Percentiles rank a stretch among this genome's conserved stretches.
Evolutionary conservation across 768 basidiomycete genomes (phyloP).

Genomic region (Rhodotorula paludigena): DNA sequence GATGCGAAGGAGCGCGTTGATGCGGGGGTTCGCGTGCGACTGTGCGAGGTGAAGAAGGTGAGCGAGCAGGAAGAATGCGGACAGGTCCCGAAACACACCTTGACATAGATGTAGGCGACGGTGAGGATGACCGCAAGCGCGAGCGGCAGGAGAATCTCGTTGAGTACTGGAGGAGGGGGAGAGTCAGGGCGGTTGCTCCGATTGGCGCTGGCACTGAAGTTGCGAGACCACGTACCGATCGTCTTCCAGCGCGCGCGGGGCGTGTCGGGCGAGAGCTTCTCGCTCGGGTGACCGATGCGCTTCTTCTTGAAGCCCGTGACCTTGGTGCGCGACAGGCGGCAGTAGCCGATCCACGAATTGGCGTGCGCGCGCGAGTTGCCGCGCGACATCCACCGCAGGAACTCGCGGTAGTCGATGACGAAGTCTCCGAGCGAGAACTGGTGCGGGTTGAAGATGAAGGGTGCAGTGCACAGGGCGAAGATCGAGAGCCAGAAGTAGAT

Average conservation of each 20-base stretch:
- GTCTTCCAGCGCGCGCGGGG: conserved; percentile 83
- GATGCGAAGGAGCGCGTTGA: conserved; percentile 85
- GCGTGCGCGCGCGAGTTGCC: conserved; percentile 95
- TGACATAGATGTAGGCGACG: conserved; percentile 54
- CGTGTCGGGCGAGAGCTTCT: conserved; percentile 91
- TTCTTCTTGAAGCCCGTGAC: conserved; percentile 99
- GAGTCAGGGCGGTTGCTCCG: no score
- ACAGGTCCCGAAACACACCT: background rate
- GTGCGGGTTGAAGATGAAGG: conserved; percentile 99
- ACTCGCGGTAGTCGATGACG: conserved; percentile 96
- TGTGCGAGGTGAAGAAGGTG: conserved; percentile 68
- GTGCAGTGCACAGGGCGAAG: conserved; percentile 81
- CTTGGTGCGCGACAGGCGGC: conserved; percentile 92
- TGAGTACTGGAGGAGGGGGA: no score
- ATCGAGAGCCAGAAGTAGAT: conserved; percentile 99
- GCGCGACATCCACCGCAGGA: conserved; percentile 96
- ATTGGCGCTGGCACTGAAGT: no score
- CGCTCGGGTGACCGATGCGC: conserved; percentile 89
- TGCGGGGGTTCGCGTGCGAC: conserved; percentile 68
- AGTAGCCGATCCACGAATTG: conserved; percentile 99
- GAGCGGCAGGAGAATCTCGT: conserved; percentile 58
- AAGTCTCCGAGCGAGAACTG: conserved; percentile 94
- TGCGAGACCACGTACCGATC: conserved; percentile 53
- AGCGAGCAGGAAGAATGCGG: background rate
- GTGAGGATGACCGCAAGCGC: conserved; percentile 54